Evolutionary conservation across 2,329 filamentous ascomycete species (phyloP).

Genomic region (Fusarium tuaranense): DNA sequence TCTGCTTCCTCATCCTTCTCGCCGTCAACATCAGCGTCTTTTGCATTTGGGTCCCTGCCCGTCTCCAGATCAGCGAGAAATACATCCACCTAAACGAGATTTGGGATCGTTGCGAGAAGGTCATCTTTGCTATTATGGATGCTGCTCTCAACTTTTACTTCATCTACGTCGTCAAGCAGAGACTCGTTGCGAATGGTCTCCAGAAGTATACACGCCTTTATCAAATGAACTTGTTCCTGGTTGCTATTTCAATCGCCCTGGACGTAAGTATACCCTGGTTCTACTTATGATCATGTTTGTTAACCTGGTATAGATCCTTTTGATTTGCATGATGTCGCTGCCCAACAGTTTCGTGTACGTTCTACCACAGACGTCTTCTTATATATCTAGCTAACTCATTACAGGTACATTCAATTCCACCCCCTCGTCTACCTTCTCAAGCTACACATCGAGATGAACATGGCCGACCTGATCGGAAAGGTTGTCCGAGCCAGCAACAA

Average conservation of each 20-base stretch:
- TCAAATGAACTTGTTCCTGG: constrained; percentile 48
- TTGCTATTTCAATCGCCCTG: constrained; percentile 45
- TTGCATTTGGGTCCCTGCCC: constrained; percentile 63
- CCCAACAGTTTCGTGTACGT: constrained; percentile 45
- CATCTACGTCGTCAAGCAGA: constrained; percentile 55
- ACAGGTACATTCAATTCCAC: constrained; percentile 44
- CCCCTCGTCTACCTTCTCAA: constrained; percentile 45
- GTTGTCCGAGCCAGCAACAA: constrained; percentile 42
- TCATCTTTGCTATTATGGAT: constrained; percentile 60
- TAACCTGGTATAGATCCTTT: constrained; percentile 30
- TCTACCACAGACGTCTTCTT: not conserved
- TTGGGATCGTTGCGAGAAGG: constrained; percentile 65
- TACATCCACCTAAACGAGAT: constrained; percentile 58
- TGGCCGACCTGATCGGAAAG: constrained; percentile 46
- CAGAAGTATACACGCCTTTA: constrained; percentile 62
- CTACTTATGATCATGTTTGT: not conserved
- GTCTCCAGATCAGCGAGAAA: constrained; percentile 52
- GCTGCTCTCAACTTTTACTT: constrained; percentile 62
- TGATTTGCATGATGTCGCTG: constrained; percentile 45
- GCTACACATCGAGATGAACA: constrained; percentile 47
- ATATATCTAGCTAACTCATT: not conserved
- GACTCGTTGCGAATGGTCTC: constrained; percentile 60
- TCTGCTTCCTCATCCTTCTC: constrained; percentile 55
- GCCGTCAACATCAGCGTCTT: constrained; percentile 62
- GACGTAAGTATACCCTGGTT: constrained; percentile 27